Evolutionary conservation across 2,329 filamentous ascomycete genomes (phyloP).

Genomic region (Trichoderma asperellum): DNA sequence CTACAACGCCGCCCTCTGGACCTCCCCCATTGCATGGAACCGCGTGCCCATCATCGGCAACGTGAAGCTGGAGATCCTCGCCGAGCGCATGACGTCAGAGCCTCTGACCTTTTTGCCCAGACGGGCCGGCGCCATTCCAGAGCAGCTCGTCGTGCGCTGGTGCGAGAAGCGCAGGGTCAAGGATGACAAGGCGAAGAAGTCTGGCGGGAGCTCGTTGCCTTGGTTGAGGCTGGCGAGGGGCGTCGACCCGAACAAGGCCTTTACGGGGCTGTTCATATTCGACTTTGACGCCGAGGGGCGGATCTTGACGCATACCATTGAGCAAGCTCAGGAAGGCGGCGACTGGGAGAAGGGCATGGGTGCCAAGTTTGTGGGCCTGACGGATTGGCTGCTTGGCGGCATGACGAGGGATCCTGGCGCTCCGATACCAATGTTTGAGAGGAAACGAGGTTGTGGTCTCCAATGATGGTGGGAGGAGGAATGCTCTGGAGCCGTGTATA

Average conservation of each 20-base stretch:
- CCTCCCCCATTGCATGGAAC: conserved; percentile 94
- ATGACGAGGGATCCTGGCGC: conserved; percentile 50
- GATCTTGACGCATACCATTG: conserved; percentile 87
- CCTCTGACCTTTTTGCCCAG: conserved; percentile 53
- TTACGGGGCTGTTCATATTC: conserved; percentile 91
- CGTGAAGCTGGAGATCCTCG: conserved; percentile 82
- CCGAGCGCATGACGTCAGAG: conserved; percentile 80
- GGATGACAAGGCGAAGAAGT: conserved; percentile 35
- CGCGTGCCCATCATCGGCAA: conserved; percentile 88
- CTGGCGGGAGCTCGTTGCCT: conserved; percentile 48
- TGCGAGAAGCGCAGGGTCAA: conserved; percentile 51
- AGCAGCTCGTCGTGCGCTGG: conserved; percentile 92
- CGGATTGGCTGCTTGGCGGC: conserved; percentile 90
- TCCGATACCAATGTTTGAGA: conserved; percentile 45
- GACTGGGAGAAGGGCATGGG: conserved; percentile 82
- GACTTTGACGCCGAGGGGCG: conserved; percentile 89
- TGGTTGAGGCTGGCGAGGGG: conserved; percentile 44
- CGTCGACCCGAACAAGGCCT: conserved; percentile 69
- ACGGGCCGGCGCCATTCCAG: conserved; percentile 61
- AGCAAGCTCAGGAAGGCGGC: conserved; percentile 83
- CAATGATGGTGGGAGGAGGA: not conserved
- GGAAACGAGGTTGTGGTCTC: conserved; percentile 33
- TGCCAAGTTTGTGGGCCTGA: conserved; percentile 84
- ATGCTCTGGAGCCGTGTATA: not conserved
- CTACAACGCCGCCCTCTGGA: conserved; percentile 94